A percentile compares a stretch with the other conserved stretches of the same genome.
These are phyloP conservation scores for Imleria badia DNA, from an alignment of 768 basidiomycete species.

Conservation along the genomic window DNA sequence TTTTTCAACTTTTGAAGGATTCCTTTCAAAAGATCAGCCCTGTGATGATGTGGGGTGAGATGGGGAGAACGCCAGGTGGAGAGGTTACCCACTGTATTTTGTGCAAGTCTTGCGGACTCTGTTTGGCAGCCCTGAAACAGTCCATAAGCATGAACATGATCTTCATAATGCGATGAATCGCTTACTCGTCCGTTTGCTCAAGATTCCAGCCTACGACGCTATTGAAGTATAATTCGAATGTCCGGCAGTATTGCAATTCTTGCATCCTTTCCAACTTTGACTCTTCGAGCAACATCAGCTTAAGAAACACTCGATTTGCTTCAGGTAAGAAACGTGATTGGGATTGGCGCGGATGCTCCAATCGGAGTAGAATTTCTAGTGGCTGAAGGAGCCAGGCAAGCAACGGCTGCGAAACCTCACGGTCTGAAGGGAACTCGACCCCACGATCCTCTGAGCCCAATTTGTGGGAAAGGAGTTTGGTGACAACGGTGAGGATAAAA, in stretches of 20 bases:
- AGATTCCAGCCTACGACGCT: background rate
- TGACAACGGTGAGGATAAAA: background rate
- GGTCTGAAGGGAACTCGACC: background rate
- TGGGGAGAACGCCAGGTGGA: background rate
- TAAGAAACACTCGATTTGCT: background rate
- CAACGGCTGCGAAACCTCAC: background rate
- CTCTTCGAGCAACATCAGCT: background rate
- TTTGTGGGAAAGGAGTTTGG: constrained; percentile 1
- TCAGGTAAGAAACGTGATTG: background rate
- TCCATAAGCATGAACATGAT: background rate
- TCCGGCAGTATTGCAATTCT: background rate
- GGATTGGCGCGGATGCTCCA: background rate
- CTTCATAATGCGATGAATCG: background rate
- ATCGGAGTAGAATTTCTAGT: background rate
- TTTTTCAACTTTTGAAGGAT: background rate
- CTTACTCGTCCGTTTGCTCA: background rate
- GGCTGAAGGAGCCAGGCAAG: constrained; percentile 5
- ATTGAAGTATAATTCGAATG: constrained; percentile 4
- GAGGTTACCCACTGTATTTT: background rate
- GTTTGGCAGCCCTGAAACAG: background rate
- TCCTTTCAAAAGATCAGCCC: background rate
- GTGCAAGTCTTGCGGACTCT: background rate
- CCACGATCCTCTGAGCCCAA: background rate
- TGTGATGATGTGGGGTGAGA: background rate
- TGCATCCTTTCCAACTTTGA: background rate